phyloP scores from a whole-genome alignment of 345 rosid species.

The thale cress (Arabidopsis thaliana) region TAIR10.1 NC_003074.8:15245001-15245500 shows the following conservation, averaged over 20 bases:
- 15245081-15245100: constrained; percentile 16
- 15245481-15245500: no score
- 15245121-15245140: constrained; percentile 18
- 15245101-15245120: constrained; percentile 14
- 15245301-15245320: not conserved
- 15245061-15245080: constrained; percentile 7
- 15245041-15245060: constrained; percentile 11
- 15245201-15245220: constrained; percentile 44
- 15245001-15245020: constrained; percentile 89
- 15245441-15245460: no score
- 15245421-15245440: no score
- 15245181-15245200: constrained; percentile 33
- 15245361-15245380: not conserved
- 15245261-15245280: not conserved
- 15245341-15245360: constrained; percentile 17
- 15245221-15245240: constrained; percentile 37
- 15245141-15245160: constrained; percentile 30
- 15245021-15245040: constrained; percentile 85
- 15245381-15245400: no score
- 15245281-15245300: constrained; percentile 16
- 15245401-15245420: no score
- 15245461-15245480: no score
- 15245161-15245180: constrained; percentile 32
- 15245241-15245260: constrained; percentile 37
- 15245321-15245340: constrained; percentile 5